Evolutionary conservation across 345 rosid genomes (phyloP), one percentile per base, ranked within the genome.

Genomic region (Capsella bursapastoris): DNA sequence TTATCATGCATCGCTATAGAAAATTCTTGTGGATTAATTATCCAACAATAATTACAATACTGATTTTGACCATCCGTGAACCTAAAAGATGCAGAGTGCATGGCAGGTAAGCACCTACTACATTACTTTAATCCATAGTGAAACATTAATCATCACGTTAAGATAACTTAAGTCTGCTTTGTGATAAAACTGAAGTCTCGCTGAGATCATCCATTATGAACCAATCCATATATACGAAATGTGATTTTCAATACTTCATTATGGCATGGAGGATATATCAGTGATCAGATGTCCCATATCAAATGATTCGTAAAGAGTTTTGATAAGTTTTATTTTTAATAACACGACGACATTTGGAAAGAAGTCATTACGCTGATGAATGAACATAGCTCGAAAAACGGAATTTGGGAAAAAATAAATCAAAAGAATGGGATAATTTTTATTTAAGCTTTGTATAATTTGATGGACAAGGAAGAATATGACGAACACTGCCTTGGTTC

Each of bases 401-500:
- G 73, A 58, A 65, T 38, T 38, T 70, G 35, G 43, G 28, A 57
- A 70, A 64, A 63, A 64, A 63, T 45, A 47, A 49, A 49, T 49
- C 27, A 16, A 16, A 49, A 49, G 53, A 49, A 63, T 16, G 16
- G 44, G 76, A 77, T 58, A 40, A 58, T 10, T 49, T 48, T 31
- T 13, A 71, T 65, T 8, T 41, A 66, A 61, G 58, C 57, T 69
- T 69, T 38, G 44, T 10, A 34, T 57, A 7, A 45, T 60, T 38
- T 70, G 71, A 63, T 56, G 44, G 15, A 70, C 29, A 70, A 62
- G 50, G 45, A 56, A 53, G 58, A 64, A 57, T 76, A 28, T 56
- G 79, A 69, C 80, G 70, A 63, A 69, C 59, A 62, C 6, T 48
- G 61, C 80, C 71, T 76, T 70, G 80, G 62, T 77, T 77, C 80